Evolutionary conservation across 768 basidiomycete genomes (phyloP), one percentile per base, ranked within the genome.

Genomic region (Tulasnella calospora): DNA sequence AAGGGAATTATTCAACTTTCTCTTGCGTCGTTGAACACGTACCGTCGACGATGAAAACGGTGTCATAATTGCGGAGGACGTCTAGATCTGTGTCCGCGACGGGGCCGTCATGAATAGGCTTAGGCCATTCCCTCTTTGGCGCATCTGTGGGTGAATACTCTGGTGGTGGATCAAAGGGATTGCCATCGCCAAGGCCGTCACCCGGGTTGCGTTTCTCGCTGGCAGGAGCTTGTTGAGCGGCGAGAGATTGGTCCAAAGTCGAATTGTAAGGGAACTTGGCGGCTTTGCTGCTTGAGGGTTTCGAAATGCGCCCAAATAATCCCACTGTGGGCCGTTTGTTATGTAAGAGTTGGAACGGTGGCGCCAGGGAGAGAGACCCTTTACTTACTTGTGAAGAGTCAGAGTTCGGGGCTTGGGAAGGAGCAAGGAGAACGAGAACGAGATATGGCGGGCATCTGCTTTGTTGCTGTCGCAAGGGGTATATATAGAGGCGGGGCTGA

Each of bases 41-140:
- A 73, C 76, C 72, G 76, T 79, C 79, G 15, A 92, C 85, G 55
- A 91, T 82, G 69, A 91, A 83, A 13, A 90, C 86, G 0, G 90
- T 91, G 75, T 91, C 86, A 79, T 89, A 91, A 17, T 9, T 7
- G 12, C 61, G 61, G 19, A 67, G 61, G 30, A 67, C 61, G 33
- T 67, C 61, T 17, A 67, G 33, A 67, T 67, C 61, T 13, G 61
- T 15, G 9, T 67, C 61, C 30, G 33, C 15, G 61, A 67, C 33
- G 4, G 30, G 30, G 2, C 0, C 30, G 15, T 67, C 30, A 27
- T 35, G 30, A n/a, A n/a, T 51, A n/a, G 51, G 4, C 19, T 67
- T 67, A 4, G 61, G 13, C 61, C 61, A 67, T 2, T 17, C 61
- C 15, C 0, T 27, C 6, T 67, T 67, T 9, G 13, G 10, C 13